These are phyloP conservation scores for Colletotrichum magnum DNA, from an alignment of 2,329 filamentous ascomycete species.

Conservation along the genomic window DNA sequence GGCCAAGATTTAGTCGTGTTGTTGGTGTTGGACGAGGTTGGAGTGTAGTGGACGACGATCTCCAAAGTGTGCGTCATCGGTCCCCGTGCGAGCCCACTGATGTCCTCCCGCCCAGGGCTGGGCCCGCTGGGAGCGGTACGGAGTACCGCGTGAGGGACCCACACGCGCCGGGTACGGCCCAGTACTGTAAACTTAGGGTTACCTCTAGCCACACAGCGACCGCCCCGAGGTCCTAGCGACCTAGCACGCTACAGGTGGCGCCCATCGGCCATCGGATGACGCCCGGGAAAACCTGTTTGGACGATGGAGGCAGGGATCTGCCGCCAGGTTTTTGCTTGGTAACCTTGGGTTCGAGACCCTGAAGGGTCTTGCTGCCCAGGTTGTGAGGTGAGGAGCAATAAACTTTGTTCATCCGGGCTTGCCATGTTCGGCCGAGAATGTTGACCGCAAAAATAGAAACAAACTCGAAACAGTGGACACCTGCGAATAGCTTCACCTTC, in stretches of 20 bases:
- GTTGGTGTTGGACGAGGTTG: constrained; percentile 11
- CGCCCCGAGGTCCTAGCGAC: too few species aligned
- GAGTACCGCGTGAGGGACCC: neutral
- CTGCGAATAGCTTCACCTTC: constrained; percentile 10
- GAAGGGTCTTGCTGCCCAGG: constrained; percentile 27
- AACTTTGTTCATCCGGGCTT: constrained; percentile 12
- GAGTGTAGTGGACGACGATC: constrained; percentile 9
- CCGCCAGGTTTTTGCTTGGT: constrained; percentile 23
- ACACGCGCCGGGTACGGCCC: neutral
- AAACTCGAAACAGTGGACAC: neutral
- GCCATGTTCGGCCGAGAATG: constrained; percentile 11
- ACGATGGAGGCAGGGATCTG: constrained; percentile 21
- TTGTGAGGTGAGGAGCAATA: constrained; percentile 9
- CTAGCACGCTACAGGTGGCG: neutral
- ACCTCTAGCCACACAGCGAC: too few species aligned
- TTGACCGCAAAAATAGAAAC: neutral
- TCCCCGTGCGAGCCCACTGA: constrained; percentile 10
- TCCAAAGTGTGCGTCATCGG: constrained; percentile 40
- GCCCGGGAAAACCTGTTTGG: constrained; percentile 36
- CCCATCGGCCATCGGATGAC: constrained; percentile 29
- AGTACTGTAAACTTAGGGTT: too few species aligned
- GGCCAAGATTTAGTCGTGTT: constrained; percentile 38
- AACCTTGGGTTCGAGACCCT: constrained; percentile 25
- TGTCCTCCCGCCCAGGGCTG: neutral
- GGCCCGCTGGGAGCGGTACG: too few species aligned